Evolutionary conservation across 2,329 filamentous ascomycete species (phyloP).

Genomic region (Hymenoscyphus linearis): DNA sequence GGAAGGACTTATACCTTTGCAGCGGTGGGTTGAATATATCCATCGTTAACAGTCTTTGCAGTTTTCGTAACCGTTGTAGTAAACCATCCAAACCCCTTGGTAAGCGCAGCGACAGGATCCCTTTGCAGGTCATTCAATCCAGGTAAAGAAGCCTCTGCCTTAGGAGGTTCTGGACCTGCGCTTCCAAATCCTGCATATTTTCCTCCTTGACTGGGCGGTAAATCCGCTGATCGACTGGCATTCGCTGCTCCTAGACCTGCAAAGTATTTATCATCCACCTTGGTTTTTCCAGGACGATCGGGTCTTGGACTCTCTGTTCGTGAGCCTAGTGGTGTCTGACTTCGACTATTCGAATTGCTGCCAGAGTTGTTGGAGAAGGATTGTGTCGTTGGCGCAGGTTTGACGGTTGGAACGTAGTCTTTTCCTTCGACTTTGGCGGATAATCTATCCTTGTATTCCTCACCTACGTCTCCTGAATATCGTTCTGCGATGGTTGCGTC

Average conservation of each 20-base stretch:
- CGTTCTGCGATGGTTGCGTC: constrained; percentile 85
- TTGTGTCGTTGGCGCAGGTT: constrained; percentile 34
- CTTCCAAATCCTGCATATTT: constrained; percentile 92
- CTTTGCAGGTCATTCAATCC: constrained; percentile 84
- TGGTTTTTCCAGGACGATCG: constrained; percentile 42
- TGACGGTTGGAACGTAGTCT: constrained; percentile 75
- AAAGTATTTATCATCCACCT: constrained; percentile 84
- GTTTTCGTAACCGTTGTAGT: constrained; percentile 81
- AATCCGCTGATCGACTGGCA: constrained; percentile 62
- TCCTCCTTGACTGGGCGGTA: constrained; percentile 86
- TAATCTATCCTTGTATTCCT: constrained; percentile 91
- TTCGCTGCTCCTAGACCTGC: constrained; percentile 80
- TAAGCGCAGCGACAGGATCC: constrained; percentile 82
- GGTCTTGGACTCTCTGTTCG: constrained; percentile 29
- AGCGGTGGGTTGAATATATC: constrained; percentile 88
- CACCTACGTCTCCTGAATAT: constrained; percentile 83
- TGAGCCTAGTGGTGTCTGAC: constrained; percentile 24
- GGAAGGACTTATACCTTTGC: constrained; percentile 58
- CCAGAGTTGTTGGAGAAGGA: constrained; percentile 18
- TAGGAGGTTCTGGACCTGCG: constrained; percentile 46
- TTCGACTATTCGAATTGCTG: constrained; percentile 23
- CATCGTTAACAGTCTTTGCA: constrained; percentile 85
- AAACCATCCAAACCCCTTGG: constrained; percentile 94
- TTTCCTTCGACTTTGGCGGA: constrained; percentile 81
- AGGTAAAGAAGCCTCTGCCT: constrained; percentile 47